Evolutionary conservation across 1,284 basidiomycete species (phyloP), one percentile per base, ranked within the genome.

Genomic region (Trichosporon coremiiforme): DNA sequence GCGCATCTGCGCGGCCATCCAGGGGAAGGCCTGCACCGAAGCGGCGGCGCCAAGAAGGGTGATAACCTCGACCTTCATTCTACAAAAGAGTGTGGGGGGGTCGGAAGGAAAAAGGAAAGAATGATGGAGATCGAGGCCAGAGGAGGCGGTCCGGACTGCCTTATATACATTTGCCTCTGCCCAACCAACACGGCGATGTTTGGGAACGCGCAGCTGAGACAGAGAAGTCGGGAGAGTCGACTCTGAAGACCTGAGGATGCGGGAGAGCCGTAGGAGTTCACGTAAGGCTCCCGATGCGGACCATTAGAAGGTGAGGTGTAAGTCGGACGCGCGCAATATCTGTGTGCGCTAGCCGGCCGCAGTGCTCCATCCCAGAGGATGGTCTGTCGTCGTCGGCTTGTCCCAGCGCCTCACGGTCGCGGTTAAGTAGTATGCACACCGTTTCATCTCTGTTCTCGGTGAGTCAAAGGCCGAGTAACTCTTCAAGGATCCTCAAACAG

Each of bases 1-100:
- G 33, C 35, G 38, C 20, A 67, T 67, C 29, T 63, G 67, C 33
- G 50, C 62, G 47, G 70, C 70, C 70, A 71, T 71, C 50, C 63
- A 71, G 41, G 70, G 67, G 70, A 66, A 71, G 31, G 70, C 70
- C 31, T 33, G 35, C 33, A 29, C 41, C 12, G 53, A 65, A 33
- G 63, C 62, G 20, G 53, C 64, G 25, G 64, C 68, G 22, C 64
- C 68, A 33, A 68, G 62, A 60, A 68, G 33, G 35, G 64, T 65
- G 57, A 62, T 62, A 62, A 62, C 57, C 62, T 64, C n/a, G 36
- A 65, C 55, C 68, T 68, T 68, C 68, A 68, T 68, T 55, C 47
- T 68, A 47, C 68, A n/a, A 66, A 66, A 20, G 53, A 66, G 65
- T 57, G 65, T 66, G 36, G 36, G 36, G 36, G 57, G 31, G 57